Percentiles rank a stretch among this genome's conserved stretches.
Evolutionary conservation across 2,329 filamentous ascomycete species (phyloP).

Genomic region (Davidsoniella australis): DNA sequence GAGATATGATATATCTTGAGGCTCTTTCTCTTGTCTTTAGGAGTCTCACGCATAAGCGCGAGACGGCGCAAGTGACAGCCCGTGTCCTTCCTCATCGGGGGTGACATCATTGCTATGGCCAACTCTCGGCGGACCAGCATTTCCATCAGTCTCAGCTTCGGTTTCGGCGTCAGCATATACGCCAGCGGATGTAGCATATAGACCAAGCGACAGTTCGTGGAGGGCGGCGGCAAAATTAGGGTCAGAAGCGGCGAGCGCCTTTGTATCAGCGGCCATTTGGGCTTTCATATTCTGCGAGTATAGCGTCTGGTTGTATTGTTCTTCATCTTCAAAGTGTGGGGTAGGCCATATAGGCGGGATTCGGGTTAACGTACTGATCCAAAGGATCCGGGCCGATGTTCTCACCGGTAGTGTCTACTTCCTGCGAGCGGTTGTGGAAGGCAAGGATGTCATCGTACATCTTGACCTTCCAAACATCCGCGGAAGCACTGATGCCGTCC

Average conservation of each 20-base stretch:
- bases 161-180: no score
- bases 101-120: no score
- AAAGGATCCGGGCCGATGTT: conserved; percentile 7
- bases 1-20: no score
- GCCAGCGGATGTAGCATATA: no score
- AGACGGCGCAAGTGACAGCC: no score
- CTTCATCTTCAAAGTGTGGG: conserved; percentile 2
- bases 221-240: conserved; percentile 6
- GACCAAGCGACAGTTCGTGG: no score
- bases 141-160: no score
- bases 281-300: conserved; percentile 3
- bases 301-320: conserved; percentile 1
- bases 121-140: no score
- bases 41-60: no score
- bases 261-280: neutral
- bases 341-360: conserved; percentile 10
- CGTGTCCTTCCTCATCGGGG: no score
- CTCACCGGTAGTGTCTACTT: conserved; percentile 6
- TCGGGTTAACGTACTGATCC: conserved; percentile 10
- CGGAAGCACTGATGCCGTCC: conserved; percentile 89
- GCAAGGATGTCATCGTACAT: conserved; percentile 82
- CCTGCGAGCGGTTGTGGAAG: conserved; percentile 68
- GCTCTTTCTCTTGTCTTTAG: no score
- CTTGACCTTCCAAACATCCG: conserved; percentile 99
- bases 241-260: conserved; percentile 4